Conservation (phyloP, 805 yeast species). For the Priceomyces medius region DNA sequence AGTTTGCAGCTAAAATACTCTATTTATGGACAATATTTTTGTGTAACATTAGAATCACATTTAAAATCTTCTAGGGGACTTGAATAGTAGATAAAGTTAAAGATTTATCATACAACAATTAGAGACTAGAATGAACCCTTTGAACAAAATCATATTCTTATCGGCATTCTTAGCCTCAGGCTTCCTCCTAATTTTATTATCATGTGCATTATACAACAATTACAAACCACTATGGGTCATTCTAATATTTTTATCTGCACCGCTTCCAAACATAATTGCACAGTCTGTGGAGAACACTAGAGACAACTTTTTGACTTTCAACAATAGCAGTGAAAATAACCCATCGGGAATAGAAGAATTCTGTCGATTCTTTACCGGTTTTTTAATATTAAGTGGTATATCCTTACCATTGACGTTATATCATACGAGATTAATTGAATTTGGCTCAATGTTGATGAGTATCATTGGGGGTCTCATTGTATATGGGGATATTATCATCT, state of each 20-base stretch:
- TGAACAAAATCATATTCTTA: conserved; percentile 46
- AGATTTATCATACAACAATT: not conserved
- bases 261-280: conserved; percentile 43
- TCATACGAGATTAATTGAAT: conserved; percentile 35
- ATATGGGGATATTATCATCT: conserved; percentile 43
- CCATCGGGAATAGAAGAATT: conserved; percentile 40
- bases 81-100: too few species aligned
- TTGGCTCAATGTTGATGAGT: conserved; percentile 45
- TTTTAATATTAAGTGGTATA: conserved; percentile 43
- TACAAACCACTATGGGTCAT: conserved; percentile 45
- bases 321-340: conserved; percentile 37
- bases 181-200: conserved; percentile 40
- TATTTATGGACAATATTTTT: too few species aligned
- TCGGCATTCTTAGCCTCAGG: conserved; percentile 48
- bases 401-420: conserved; percentile 42
- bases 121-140: conserved; percentile 36
- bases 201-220: conserved; percentile 46
- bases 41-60: too few species aligned
- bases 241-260: conserved; percentile 42
- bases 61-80: too few species aligned
- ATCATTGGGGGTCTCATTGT: conserved; percentile 44
- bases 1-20: too few species aligned
- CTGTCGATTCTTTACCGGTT: conserved; percentile 39
- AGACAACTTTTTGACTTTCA: conserved; percentile 45
- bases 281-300: conserved; percentile 35